Evolutionary conservation across 208 protist species (phyloP).

Genomic region (Leishmania amazonensis): DNA sequence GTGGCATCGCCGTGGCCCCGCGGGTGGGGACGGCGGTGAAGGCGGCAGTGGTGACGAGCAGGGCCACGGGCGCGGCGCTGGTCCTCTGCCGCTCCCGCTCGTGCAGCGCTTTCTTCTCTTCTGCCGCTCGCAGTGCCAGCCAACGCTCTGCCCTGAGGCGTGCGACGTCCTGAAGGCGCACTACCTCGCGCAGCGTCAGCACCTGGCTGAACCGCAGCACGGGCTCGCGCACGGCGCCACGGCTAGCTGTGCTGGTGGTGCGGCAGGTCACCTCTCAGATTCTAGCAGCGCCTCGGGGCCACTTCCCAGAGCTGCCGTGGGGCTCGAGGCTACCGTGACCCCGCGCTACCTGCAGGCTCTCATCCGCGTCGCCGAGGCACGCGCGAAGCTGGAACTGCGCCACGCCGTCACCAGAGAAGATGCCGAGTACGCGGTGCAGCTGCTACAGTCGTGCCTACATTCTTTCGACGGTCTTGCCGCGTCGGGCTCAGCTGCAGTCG

Average conservation of each 20-base stretch:
- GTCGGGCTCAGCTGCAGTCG: slow-evolving; percentile 23
- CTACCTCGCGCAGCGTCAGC: slow-evolving; percentile 66
- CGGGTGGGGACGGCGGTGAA: not conserved
- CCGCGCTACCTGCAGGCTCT: slow-evolving; percentile 96
- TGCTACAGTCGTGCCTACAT: slow-evolving; percentile 80
- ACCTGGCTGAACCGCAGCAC: slow-evolving; percentile 24
- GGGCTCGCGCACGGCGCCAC: not conserved
- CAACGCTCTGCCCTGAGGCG: slow-evolving; percentile 57
- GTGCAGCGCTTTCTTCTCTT: slow-evolving; percentile 80
- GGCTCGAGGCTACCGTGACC: slow-evolving; percentile 81
- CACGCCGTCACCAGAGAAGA: slow-evolving; percentile 90
- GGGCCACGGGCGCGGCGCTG: slow-evolving; percentile 8
- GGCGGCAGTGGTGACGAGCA: not conserved
- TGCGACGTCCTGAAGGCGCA: slow-evolving; percentile 57
- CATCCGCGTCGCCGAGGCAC: slow-evolving; percentile 92
- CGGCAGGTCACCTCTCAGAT: not conserved
- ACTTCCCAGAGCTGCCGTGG: not conserved
- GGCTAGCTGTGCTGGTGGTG: not conserved
- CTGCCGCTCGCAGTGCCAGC: slow-evolving; percentile 67
- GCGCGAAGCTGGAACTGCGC: slow-evolving; percentile 92
- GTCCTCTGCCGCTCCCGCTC: slow-evolving; percentile 51
- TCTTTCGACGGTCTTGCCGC: slow-evolving; percentile 38
- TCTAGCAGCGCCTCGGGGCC: not conserved
- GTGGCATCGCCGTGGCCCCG: slow-evolving; percentile 45
- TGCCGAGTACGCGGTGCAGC: slow-evolving; percentile 90